These are phyloP conservation scores for Pseudohalonectria lignicola DNA, from an alignment of 2,329 filamentous ascomycete genomes.

Conservation along the genomic window DNA sequence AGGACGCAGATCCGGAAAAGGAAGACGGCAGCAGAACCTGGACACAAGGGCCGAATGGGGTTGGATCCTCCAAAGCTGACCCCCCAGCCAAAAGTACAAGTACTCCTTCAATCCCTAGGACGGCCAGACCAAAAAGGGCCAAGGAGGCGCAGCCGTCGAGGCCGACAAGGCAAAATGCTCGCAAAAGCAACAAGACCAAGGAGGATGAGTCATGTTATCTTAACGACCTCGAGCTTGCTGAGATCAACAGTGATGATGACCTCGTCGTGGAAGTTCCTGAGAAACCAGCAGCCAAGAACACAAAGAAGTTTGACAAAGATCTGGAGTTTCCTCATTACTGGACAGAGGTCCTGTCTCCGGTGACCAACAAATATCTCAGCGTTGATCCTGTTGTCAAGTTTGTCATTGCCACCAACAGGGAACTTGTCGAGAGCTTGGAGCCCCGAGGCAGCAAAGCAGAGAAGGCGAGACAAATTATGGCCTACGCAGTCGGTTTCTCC, in stretches of 20 bases:
- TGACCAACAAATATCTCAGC: constrained; percentile 67
- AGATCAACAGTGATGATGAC: constrained; percentile 44
- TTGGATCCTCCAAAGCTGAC: neutral
- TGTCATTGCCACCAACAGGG: constrained; percentile 58
- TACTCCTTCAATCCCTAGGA: neutral
- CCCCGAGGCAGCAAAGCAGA: constrained; percentile 76
- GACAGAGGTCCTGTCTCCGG: constrained; percentile 78
- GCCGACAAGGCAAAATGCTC: constrained; percentile 10
- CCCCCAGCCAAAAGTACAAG: neutral
- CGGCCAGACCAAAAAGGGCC: neutral
- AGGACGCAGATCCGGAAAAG: constrained; percentile 56
- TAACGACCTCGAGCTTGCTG: constrained; percentile 38
- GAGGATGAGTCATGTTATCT: constrained; percentile 27
- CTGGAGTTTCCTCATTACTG: constrained; percentile 83
- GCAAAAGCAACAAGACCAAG: constrained; percentile 8
- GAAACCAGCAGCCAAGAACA: neutral
- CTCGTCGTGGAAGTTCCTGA: constrained; percentile 41
- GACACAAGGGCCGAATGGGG: neutral
- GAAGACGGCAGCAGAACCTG: constrained; percentile 9
- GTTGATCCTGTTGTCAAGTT: constrained; percentile 67
- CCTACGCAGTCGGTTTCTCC: constrained; percentile 77
- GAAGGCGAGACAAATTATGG: constrained; percentile 77
- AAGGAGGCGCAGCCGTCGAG: neutral
- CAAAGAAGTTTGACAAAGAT: constrained; percentile 57
- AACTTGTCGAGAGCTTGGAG: constrained; percentile 66